A percentile compares a stretch with the other conserved stretches of the same genome.
phyloP scores from a whole-genome alignment of 2,329 filamentous ascomycete species.

The Stagonosporopsis vannaccii region DNA sequence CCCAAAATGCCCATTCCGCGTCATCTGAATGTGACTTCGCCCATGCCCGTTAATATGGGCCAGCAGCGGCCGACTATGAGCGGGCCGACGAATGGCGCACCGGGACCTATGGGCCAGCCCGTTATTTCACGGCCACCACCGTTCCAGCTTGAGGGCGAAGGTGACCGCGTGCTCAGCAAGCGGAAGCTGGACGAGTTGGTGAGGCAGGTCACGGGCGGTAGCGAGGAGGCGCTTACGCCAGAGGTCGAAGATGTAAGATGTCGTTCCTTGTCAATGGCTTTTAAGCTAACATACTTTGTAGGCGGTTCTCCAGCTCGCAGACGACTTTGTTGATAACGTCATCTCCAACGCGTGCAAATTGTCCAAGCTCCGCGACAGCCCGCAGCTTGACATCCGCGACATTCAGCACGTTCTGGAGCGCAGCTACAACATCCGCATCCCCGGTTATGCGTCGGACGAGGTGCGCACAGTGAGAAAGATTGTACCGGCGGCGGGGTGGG shows the following conservation, averaged over 20 bases:
- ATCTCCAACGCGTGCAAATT: constrained; percentile 87
- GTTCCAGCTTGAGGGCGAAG: constrained; percentile 89
- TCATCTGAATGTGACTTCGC: constrained; percentile 73
- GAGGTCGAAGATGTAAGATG: constrained; percentile 92
- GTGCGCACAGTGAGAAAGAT: constrained; percentile 93
- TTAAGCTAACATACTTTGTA: constrained; percentile 49
- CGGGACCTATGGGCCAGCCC: constrained; percentile 86
- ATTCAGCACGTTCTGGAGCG: constrained; percentile 65
- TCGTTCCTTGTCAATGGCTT: background rate
- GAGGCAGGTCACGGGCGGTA: constrained; percentile 87
- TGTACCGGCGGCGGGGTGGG: constrained; percentile 86
- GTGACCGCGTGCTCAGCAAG: constrained; percentile 93
- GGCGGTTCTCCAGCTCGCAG: constrained; percentile 87
- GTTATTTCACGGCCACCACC: constrained; percentile 81
- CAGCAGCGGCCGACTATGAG: constrained; percentile 82
- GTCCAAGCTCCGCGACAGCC: constrained; percentile 89
- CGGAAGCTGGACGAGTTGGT: constrained; percentile 97
- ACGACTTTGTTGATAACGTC: constrained; percentile 94
- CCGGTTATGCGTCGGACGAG: constrained; percentile 93
- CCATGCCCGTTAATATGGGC: constrained; percentile 76
- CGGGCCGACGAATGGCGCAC: constrained; percentile 75
- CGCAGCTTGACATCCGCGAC: constrained; percentile 81
- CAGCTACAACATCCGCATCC: constrained; percentile 80
- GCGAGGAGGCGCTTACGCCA: constrained; percentile 80
- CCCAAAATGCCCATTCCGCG: constrained; percentile 85